Base-by-base conservation (phyloP, 306 rosid species). In the Glycine soja region DNA sequence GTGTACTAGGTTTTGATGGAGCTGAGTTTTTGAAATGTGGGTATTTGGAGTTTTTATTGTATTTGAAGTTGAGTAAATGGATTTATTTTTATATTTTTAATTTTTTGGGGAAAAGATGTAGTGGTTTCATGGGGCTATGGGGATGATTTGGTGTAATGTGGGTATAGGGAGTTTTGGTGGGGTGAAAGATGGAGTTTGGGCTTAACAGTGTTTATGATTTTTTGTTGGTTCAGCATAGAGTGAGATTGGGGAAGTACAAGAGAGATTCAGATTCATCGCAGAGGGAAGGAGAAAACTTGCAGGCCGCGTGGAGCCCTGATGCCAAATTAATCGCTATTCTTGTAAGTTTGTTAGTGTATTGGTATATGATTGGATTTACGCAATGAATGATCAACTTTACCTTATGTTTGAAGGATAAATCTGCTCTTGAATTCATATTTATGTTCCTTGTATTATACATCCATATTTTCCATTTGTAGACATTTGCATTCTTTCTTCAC, bases 231-330 rank as follows among this genome's bases (percentile, higher is more conserved):
- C 91, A 95, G 98, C 97, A 95, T 88, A 89, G 89, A 88, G 91
- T 95, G 77, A 89, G 97, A 88, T 77, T 95, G 88, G 98, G 96
- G 48, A 95, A 95, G 91, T 89, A 90, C 92, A 90, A 87, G 91
- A 91, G 99, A 86, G 91, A 90, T 87, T 82, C 96, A 2, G 89
- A 86, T 86, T 95, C 99, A 3, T 70, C 93, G 88, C 85, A 76
- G 70, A 88, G 80, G 53, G 97, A 95, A 78, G 99, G 99, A 76
- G 99, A 95, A 88, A 91, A 95, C 86, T 15, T 89, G 91, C 95
- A 90, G 91, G 99, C 99, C 2, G 93, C 88, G 80, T 93, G 98
- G 99, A 95, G 99, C 78, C 97, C 97, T 61, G 99, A 95, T 86
- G 77, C 91, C 74, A 93, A 95, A 86, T 80, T 95, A 81, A 88